Percentiles rank a stretch among this genome's conserved stretches.
Conservation (phyloP, 163 green algal genomes). For the Chlamydomonas reinhardtii region DNA sequence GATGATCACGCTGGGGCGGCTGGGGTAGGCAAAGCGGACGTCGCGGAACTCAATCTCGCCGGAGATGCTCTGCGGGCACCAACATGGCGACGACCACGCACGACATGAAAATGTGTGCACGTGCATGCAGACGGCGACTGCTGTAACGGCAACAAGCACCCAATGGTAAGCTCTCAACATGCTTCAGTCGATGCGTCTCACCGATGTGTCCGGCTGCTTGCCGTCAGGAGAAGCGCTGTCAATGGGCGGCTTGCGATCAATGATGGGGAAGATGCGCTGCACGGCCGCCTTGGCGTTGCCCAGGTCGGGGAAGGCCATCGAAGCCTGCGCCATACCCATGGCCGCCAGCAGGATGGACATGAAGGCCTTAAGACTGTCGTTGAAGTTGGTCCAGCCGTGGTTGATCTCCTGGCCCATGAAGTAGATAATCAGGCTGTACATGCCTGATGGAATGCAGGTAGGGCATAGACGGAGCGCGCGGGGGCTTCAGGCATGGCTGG, state of each 20-base stretch:
- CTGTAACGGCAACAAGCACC: too few species aligned
- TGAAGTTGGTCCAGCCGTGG: slow-evolving; percentile 22
- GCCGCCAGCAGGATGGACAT: slow-evolving; percentile 78
- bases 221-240: slow-evolving; percentile 17
- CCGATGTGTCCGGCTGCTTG: not conserved
- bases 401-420: slow-evolving; percentile 56
- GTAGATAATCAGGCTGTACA: slow-evolving; percentile 62
- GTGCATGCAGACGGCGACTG: too few species aligned
- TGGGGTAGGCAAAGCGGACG: slow-evolving; percentile 93
- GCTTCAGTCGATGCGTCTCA: not conserved
- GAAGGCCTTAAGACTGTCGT: slow-evolving; percentile 66
- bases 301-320: slow-evolving; percentile 81
- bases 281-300: slow-evolving; percentile 76
- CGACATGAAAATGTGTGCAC: too few species aligned
- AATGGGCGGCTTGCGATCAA: slow-evolving; percentile 79
- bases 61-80: not conserved
- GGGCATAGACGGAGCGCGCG: too few species aligned
- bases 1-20: slow-evolving; percentile 65
- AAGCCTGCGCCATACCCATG: slow-evolving; percentile 53
- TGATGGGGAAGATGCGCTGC: slow-evolving; percentile 80
- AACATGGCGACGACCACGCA: too few species aligned
- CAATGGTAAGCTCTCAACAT: too few species aligned
- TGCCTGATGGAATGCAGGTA: not conserved
- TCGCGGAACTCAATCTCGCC: slow-evolving; percentile 81
- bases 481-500: too few species aligned